Conservation (phyloP, 176 grass and related monocot species). For the Ensete ventricosum region DNA sequence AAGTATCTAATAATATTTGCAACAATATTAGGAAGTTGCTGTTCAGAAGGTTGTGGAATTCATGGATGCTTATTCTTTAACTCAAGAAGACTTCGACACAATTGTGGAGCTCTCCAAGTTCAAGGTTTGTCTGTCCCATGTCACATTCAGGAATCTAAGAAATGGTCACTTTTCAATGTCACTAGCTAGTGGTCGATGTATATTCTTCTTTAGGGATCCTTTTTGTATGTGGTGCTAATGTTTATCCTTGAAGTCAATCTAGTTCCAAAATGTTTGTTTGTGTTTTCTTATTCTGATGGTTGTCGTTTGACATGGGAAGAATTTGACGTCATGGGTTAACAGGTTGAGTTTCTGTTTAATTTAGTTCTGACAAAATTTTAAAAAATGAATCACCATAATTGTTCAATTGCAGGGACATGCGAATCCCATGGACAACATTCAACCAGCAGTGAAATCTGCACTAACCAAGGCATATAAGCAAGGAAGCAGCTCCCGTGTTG, state of each 20-base stretch:
- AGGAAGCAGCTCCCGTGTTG: conserved; percentile 65
- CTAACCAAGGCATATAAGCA: conserved; percentile 94
- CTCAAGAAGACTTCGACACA: conserved; percentile 85
- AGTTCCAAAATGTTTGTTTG: neutral
- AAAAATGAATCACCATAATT: neutral
- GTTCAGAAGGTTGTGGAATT: conserved; percentile 83
- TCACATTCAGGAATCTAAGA: neutral
- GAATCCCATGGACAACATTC: conserved; percentile 91
- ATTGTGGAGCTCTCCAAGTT: conserved; percentile 92
- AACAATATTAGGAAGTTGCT: conserved; percentile 55
- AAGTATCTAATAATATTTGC: neutral
- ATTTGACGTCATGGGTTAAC: neutral
- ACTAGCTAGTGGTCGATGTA: neutral
- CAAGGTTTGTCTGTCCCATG: conserved; percentile 38
- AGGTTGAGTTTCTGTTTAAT: neutral
- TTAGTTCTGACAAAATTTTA: neutral
- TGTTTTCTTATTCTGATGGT: neutral
- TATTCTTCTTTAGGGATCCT: neutral
- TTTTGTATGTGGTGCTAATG: neutral
- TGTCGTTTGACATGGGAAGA: neutral
- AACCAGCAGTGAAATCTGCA: conserved; percentile 81
- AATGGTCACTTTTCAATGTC: neutral
- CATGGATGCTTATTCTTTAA: conserved; percentile 96
- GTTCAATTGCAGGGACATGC: conserved; percentile 42
- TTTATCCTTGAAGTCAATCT: neutral